Conservation (phyloP, 352 stramenopile genomes). For the Globisporangium nodosum region DNA sequence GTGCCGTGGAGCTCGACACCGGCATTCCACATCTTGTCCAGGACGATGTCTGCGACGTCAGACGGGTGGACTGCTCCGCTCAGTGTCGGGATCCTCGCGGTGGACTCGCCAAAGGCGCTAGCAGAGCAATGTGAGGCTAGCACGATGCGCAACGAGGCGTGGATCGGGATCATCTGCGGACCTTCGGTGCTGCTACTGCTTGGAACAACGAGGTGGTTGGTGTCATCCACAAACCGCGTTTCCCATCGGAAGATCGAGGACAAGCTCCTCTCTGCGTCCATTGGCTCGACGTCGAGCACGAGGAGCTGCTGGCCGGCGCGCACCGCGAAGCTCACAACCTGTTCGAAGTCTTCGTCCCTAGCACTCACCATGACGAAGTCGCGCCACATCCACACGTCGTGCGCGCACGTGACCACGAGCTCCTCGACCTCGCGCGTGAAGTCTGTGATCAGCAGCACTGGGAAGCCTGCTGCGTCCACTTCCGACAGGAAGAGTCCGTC, state of each 20-base stretch:
- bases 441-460: slow-evolving; percentile 35
- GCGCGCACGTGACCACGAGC: slow-evolving; percentile 33
- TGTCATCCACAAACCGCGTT: slow-evolving; percentile 13
- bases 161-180: slow-evolving; percentile 20
- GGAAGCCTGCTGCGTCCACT: slow-evolving; percentile 18
- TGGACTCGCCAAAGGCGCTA: slow-evolving; percentile 32
- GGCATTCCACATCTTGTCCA: slow-evolving; percentile 45
- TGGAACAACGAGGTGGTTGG: slow-evolving; percentile 20
- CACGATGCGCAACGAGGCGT: slow-evolving; percentile 37
- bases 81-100: slow-evolving; percentile 29
- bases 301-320: slow-evolving; percentile 44
- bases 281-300: slow-evolving; percentile 48
- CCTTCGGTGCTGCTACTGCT: background rate
- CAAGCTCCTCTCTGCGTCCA: slow-evolving; percentile 23
- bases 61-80: slow-evolving; percentile 19
- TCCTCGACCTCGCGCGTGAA: slow-evolving; percentile 35
- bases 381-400: slow-evolving; percentile 34
- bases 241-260: slow-evolving; percentile 29
- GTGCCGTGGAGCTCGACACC: background rate
- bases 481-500: slow-evolving; percentile 34
- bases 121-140: slow-evolving; percentile 25
- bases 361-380: slow-evolving; percentile 38
- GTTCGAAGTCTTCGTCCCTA: slow-evolving; percentile 26
- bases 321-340: slow-evolving; percentile 28
- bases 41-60: slow-evolving; percentile 27